Base-by-base conservation (phyloP, 768 basidiomycete genomes). In the Amanita polypyramis region DNA sequence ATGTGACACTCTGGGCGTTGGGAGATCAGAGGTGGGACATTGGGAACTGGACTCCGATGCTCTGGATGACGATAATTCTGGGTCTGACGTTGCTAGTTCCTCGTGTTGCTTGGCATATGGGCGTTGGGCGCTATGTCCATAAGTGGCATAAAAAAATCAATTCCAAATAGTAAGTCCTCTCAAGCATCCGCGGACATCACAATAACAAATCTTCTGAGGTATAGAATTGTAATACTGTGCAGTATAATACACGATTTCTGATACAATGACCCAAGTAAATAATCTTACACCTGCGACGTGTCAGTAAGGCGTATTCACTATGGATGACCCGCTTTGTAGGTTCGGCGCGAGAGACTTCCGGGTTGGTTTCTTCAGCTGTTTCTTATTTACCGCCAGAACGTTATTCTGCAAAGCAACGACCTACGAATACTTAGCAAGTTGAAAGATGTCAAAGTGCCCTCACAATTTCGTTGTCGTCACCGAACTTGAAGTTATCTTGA, bases 401-500 rank as follows among this genome's bases (percentile, higher is more conserved):
- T 99, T 85, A 65, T 97, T 90, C 62, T 89, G 81, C 52, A 98
- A 67, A 5, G 96, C 95, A 48, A 98, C 95, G 58, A 99, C 88
- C 90, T 94, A 58, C n/a, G 52, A 40, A 55, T 27, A 40, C 36
- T 36, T 29, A 38, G 41, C 49, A 49, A 25, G 43, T 47, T 29
- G 12, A 27, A 49, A 45, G 37, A 57, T 37, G 15, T 14, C 30
- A 33, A 29, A 43, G 42, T 37, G 44, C 47, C 71, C 87, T 59
- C 57, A 92, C 91, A 60, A 99, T 97, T 61, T 97, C 85, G 59
- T 91, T 88, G 66, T 98, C 94, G 57, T 95, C 90, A 11, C 93
- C 95, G 60, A 94, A 98, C 67, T 85, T 89, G 80, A 99, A 99
- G 66, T 85, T 90, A 64, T 99, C 96, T 54, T 96, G 94, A 0